These are phyloP conservation scores for Alternaria arborescens DNA, from an alignment of 2,329 filamentous ascomycete genomes.

Conservation along the genomic window DNA sequence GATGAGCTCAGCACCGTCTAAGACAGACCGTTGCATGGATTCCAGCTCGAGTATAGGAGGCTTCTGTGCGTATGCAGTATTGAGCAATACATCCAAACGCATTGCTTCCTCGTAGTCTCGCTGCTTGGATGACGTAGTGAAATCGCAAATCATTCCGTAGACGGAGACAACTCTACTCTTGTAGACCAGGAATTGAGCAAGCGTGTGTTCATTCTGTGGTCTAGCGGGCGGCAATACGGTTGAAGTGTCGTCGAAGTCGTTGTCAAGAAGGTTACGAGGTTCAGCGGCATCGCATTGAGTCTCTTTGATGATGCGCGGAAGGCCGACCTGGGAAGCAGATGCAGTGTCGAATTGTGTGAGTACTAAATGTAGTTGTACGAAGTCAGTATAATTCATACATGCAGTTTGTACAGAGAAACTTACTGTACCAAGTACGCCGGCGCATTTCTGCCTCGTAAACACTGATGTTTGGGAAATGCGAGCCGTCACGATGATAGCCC, in stretches of 20 bases:
- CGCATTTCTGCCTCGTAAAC: constrained; percentile 2
- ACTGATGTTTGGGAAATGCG: background rate
- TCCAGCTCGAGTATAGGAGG: background rate
- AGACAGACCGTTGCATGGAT: background rate
- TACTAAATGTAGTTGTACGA: background rate
- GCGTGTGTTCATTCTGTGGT: background rate
- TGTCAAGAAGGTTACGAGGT: background rate
- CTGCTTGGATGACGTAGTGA: constrained; percentile 1
- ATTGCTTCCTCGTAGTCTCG: background rate
- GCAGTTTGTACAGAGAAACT: too few relatives aligned
- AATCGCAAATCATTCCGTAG: constrained; percentile 3
- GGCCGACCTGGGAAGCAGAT: background rate
- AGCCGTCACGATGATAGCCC: background rate
- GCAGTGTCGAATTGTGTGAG: background rate
- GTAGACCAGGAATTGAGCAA: background rate
- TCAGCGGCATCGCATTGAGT: background rate
- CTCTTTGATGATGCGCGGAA: constrained; percentile 1
- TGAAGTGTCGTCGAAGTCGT: background rate
- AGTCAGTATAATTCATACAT: too few relatives aligned
- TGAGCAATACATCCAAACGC: background rate
- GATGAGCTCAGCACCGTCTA: constrained; percentile 1
- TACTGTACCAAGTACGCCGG: background rate
- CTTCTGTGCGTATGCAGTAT: background rate
- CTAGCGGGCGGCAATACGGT: background rate
- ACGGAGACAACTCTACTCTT: background rate